Conservation (phyloP, 768 basidiomycete species). For the Phaeotremella fagi region DNA sequence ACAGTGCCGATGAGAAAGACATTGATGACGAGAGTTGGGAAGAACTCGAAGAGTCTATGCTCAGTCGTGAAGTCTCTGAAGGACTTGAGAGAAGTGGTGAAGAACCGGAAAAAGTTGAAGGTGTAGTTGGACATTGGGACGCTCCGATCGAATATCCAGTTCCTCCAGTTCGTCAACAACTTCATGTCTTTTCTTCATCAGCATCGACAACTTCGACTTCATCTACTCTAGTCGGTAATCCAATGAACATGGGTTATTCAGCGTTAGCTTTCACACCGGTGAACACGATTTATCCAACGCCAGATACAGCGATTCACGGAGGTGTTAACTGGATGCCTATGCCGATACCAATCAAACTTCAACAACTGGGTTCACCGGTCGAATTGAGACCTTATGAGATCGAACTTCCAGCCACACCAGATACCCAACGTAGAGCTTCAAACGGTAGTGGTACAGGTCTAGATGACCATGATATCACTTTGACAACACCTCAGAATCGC, state of each 20-base stretch:
- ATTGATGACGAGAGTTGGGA: constrained; percentile 11
- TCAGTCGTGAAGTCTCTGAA: constrained; percentile 16
- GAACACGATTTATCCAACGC: too few relatives aligned
- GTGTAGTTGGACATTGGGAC: constrained; percentile 8
- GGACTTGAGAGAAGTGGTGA: constrained; percentile 2
- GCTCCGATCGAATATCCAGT: constrained; percentile 6
- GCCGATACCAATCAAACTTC: background rate
- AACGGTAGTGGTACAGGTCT: background rate
- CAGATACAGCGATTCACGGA: constrained; percentile 10
- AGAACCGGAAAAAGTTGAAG: background rate
- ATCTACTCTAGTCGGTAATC: constrained; percentile 8
- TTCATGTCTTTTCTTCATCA: constrained; percentile 7
- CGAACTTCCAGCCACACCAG: background rate
- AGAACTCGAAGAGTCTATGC: constrained; percentile 16
- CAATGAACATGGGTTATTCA: too few relatives aligned
- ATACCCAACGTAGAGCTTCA: background rate
- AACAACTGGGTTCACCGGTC: background rate
- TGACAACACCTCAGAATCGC: constrained; percentile 23
- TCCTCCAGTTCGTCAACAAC: background rate
- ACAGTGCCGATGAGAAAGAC: constrained; percentile 8
- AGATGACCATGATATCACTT: constrained; percentile 28
- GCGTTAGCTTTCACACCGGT: too few relatives aligned
- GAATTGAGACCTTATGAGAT: background rate
- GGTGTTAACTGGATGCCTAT: constrained; percentile 7
- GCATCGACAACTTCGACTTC: constrained; percentile 12